A percentile compares a stretch with the other conserved stretches of the same genome.
phyloP scores from a whole-genome alignment of 768 basidiomycete species.

The Tephrocybe sp. region DNA sequence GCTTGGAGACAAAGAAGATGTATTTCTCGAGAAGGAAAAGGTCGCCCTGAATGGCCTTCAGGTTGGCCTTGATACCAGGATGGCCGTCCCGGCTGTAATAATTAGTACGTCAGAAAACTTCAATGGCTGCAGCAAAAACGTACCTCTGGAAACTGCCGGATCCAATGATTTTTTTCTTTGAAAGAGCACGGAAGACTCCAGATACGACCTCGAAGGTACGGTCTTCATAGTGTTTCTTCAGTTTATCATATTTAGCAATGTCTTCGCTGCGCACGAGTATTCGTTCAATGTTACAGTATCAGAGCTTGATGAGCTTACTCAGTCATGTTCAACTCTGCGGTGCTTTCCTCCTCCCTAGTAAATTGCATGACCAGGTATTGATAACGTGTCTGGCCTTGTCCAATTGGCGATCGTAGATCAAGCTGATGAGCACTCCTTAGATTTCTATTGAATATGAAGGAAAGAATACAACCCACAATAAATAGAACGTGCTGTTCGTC shows the following conservation, averaged over 20 bases:
- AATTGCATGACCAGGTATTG: constrained; percentile 99
- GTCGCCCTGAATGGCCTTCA: constrained; percentile 96
- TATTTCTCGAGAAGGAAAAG: constrained; percentile 98
- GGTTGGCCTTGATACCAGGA: constrained; percentile 95
- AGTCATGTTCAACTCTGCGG: constrained; percentile 88
- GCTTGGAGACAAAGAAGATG: constrained; percentile 96
- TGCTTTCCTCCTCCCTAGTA: constrained; percentile 95
- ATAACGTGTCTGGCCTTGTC: constrained; percentile 97
- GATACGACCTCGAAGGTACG: constrained; percentile 96
- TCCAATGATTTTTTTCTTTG: constrained; percentile 89
- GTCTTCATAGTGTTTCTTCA: constrained; percentile 93
- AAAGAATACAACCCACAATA: constrained; percentile 75
- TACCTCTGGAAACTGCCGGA: constrained; percentile 86
- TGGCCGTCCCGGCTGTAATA: constrained; percentile 76
- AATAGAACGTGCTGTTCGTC: constrained; percentile 96
- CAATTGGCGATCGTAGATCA: constrained; percentile 88
- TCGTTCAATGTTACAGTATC: not conserved
- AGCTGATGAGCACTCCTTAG: constrained; percentile 47
- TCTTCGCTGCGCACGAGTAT: constrained; percentile 55
- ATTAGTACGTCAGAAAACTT: not conserved
- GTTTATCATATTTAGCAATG: constrained; percentile 72
- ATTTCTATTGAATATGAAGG: not conserved
- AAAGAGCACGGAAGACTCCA: constrained; percentile 86
- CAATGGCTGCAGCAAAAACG: not conserved
- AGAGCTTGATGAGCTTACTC: constrained; percentile 58